Evolutionary conservation across 306 rosid genomes (phyloP), one percentile per base, ranked within the genome.

Genomic region (Rosa persica): DNA sequence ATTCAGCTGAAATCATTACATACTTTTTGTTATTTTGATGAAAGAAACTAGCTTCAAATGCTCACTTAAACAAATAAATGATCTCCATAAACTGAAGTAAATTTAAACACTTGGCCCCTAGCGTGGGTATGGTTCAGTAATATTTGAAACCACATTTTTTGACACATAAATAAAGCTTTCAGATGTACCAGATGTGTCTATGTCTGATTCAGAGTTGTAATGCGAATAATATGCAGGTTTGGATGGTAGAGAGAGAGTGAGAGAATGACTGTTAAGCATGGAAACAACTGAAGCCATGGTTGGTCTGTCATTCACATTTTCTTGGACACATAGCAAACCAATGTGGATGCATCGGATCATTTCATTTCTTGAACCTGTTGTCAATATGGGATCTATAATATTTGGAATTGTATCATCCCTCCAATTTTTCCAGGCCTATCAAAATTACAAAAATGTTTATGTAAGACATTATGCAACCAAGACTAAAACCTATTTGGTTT

Each of bases 341-440:
- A 73, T 39, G 51, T 73, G 77, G 39, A 73, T 73, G 77, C 77
- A 55, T 73, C 40, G 22, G 15, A 38, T 73, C 38, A 0, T 73
- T 73, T 73, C 77, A 17, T 3, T 54, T 55, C 39, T 22, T 73
- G 67, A 73, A 2, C 67, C 44, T 5, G 67, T 39, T 25, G 52
- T 39, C 23, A 73, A 57, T 25, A 4, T 39, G 7, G 77, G 39
- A 40, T 73, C 77, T 38, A 55, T 39, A 16, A 73, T 55, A 23
- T 73, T 39, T 38, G 5, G 12, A 73, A 22, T 7, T 55, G 51
- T 39, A 13, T 73, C 77, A 15, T 39, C 52, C 52, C 52, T 73
- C 77, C 77, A 73, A 55, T 73, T 73, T 55, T 23, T 55, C 77
- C 89, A 86, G 0, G 71, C 76, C 83, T 80, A 3, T 1, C 47